These are phyloP conservation scores for Ceratocystis harringtonii DNA, from an alignment of 2,329 filamentous ascomycete genomes.

Conservation along the genomic window DNA sequence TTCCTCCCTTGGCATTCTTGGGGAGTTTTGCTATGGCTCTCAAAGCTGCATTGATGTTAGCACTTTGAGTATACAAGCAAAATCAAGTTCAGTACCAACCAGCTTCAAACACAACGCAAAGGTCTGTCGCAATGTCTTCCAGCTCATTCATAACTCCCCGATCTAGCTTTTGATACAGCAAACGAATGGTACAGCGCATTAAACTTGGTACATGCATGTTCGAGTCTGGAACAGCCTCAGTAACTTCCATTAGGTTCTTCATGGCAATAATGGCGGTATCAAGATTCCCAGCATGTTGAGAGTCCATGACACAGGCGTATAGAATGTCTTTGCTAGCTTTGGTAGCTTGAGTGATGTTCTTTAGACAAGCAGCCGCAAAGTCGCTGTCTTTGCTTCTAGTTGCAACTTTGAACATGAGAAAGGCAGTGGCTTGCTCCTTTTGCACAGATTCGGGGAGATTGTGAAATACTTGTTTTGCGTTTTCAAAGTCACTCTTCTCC, in stretches of 20 bases:
- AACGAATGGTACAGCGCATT: constrained; percentile 37
- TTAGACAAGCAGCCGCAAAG: constrained; percentile 48
- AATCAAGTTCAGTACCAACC: constrained; percentile 24
- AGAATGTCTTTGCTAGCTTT: constrained; percentile 44
- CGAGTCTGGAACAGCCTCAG: constrained; percentile 18
- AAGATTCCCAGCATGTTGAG: constrained; percentile 49
- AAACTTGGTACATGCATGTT: constrained; percentile 26
- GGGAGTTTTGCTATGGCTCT: constrained; percentile 29
- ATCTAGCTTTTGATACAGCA: constrained; percentile 32
- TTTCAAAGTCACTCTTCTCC: constrained; percentile 36
- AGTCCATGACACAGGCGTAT: constrained; percentile 68
- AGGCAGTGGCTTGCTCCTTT: constrained; percentile 51
- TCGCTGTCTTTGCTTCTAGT: constrained; percentile 43
- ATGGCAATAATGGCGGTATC: constrained; percentile 34
- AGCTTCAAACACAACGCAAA: constrained; percentile 37
- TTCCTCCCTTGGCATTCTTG: constrained; percentile 29
- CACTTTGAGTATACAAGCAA: constrained; percentile 3
- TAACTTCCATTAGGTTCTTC: constrained; percentile 24
- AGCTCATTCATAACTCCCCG: constrained; percentile 20
- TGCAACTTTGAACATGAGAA: constrained; percentile 61
- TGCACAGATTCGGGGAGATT: constrained; percentile 43
- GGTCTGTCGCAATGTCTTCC: constrained; percentile 28
- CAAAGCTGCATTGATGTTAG: constrained; percentile 24
- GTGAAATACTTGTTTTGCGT: constrained; percentile 39
- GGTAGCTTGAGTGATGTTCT: constrained; percentile 39